Conservation (phyloP, 768 basidiomycete species). For the Suillus weaverae region DNA sequence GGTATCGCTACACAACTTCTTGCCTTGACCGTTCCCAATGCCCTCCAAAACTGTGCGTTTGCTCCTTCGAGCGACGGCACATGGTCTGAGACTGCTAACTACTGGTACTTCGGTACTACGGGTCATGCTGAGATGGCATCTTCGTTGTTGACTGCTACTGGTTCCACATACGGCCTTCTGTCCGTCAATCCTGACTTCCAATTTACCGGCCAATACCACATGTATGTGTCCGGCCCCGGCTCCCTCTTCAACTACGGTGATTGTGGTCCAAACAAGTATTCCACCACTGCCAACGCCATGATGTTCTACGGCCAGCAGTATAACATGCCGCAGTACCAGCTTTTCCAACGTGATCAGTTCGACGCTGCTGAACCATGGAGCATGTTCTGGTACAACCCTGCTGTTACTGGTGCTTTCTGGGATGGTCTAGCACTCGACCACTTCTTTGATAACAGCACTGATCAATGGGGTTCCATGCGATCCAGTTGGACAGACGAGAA, state of each 20-base stretch:
- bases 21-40: slow-evolving; percentile 67
- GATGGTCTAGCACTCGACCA: slow-evolving; percentile 78
- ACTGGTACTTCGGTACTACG: slow-evolving; percentile 94
- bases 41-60: slow-evolving; percentile 70
- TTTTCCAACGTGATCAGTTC: slow-evolving; percentile 88
- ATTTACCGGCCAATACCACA: slow-evolving; percentile 83
- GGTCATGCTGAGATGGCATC: slow-evolving; percentile 88
- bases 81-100: slow-evolving; percentile 93
- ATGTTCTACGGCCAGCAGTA: slow-evolving; percentile 73
- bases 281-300: slow-evolving; percentile 88
- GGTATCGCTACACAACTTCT: slow-evolving; percentile 71
- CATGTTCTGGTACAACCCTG: slow-evolving; percentile 94
- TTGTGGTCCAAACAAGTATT: slow-evolving; percentile 87
- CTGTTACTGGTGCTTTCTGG: slow-evolving; percentile 89
- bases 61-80: slow-evolving; percentile 73
- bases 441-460: slow-evolving; percentile 68
- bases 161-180: slow-evolving; percentile 76
- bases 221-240: slow-evolving; percentile 83
- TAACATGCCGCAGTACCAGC: slow-evolving; percentile 68
- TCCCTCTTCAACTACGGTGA: slow-evolving; percentile 72
- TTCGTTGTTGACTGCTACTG: slow-evolving; percentile 81
- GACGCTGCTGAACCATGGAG: slow-evolving; percentile 84
- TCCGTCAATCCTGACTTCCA: slow-evolving; percentile 67
- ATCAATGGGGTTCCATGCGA: slow-evolving; percentile 91
- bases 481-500: slow-evolving; percentile 88